Evolutionary conservation across 441 rosid species (phyloP), one percentile per base, ranked within the genome.

Genomic region (Codiaeum variegatum): DNA sequence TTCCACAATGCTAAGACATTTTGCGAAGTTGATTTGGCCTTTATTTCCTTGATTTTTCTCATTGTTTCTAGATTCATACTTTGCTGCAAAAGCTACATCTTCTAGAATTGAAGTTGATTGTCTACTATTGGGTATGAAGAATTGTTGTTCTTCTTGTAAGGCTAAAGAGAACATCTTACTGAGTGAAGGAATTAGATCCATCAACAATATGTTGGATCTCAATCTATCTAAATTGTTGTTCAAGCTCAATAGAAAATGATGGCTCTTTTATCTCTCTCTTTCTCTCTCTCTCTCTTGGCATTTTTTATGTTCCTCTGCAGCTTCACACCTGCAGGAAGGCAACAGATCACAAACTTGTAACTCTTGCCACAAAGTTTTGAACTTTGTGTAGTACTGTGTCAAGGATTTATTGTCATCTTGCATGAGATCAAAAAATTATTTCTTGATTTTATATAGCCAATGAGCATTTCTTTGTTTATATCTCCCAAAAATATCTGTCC

Each of bases 391-490:
- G n/a, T n/a, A n/a, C n/a, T n/a, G n/a, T n/a, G n/a, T n/a, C n/a
- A n/a, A n/a, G n/a, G n/a, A n/a, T n/a, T n/a, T n/a, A n/a, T n/a
- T n/a, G n/a, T n/a, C n/a, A n/a, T n/a, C n/a, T n/a, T n/a, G n/a
- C n/a, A n/a, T n/a, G n/a, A n/a, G n/a, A n/a, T n/a, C n/a, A n/a
- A n/a, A n/a, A n/a, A n/a, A n/a, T n/a, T n/a, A n/a, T n/a, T n/a
- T 19, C 3, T 49, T 49, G 4, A 66, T 71, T 46, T 71, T 71
- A 23, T 71, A 62, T 0, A 71, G 3, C 4, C 60, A 31, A 47
- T 58, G 74, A 3, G 74, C 49, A 46, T 61, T 62, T 6, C 74
- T 71, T 29, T 71, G 15, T 5, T 67, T 47, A 31, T 61, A 71
- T 1, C 60, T 71, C 5, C 62, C 74, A 15, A 8, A 71, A 0